Conservation (phyloP, 305 asterid genomes). For the Ajuga reptans region DNA sequence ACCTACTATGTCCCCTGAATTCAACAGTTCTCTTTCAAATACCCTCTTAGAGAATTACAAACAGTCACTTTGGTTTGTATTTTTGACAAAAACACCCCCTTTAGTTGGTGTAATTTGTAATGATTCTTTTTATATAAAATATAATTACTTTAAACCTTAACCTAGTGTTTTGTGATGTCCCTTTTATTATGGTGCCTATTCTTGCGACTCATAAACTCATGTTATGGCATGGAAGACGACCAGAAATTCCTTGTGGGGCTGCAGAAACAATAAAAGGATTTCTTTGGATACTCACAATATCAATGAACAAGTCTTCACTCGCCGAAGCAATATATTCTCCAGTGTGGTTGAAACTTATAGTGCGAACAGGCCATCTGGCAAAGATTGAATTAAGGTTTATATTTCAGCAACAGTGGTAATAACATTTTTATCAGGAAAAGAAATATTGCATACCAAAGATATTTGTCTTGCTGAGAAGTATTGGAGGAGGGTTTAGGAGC, state of each 20-base stretch:
- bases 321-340: conserved; percentile 97
- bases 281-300: conserved; percentile 55
- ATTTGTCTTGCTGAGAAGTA: conserved; percentile 5
- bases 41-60: too few species aligned
- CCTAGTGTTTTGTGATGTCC: background rate
- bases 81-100: too few species aligned
- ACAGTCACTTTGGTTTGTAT: too few species aligned
- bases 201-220: background rate
- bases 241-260: background rate
- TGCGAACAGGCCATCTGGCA: conserved; percentile 95
- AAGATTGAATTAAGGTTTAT: background rate
- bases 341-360: conserved; percentile 85
- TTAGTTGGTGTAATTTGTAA: too few species aligned
- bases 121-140: too few species aligned
- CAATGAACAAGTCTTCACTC: conserved; percentile 90
- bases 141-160: too few species aligned
- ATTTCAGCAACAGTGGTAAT: background rate
- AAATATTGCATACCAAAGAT: background rate
- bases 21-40: too few species aligned
- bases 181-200: background rate
- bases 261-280: background rate
- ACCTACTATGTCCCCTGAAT: too few species aligned
- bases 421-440: background rate
- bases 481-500: background rate
- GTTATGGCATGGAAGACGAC: background rate